Evolutionary conservation across 1,284 basidiomycete genomes (phyloP).

Genomic region (Cryptococcus neoformans): DNA sequence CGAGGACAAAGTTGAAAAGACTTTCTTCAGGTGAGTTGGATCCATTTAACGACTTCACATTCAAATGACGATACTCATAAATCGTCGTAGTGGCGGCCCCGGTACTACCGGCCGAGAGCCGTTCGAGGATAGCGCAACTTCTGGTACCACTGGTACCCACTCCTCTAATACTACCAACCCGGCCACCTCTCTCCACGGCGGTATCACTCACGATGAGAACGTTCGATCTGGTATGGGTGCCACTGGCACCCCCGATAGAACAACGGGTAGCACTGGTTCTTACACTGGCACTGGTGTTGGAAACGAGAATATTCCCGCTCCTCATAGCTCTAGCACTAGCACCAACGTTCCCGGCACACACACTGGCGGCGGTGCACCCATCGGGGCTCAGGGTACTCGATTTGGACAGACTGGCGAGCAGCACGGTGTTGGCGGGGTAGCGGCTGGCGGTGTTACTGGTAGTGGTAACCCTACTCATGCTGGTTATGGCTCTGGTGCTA

Average conservation of each 20-base stretch:
- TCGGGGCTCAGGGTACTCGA: background rate
- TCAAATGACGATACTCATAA: background rate
- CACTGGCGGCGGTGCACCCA: background rate
- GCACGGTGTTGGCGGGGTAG: background rate
- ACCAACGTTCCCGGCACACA: background rate
- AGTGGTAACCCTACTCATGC: too few species aligned
- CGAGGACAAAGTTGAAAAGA: slow-evolving; percentile 12
- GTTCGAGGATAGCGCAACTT: slow-evolving; percentile 20
- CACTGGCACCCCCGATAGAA: background rate
- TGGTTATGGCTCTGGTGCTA: background rate
- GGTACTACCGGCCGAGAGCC: slow-evolving; percentile 35
- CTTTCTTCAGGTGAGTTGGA: slow-evolving; percentile 11
- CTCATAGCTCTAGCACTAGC: background rate
- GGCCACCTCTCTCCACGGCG: too few species aligned
- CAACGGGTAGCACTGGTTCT: background rate
- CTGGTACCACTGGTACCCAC: slow-evolving; percentile 3
- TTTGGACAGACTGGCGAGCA: background rate
- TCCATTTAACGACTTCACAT: too few species aligned
- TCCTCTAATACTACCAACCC: slow-evolving; percentile 11
- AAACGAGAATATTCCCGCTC: background rate
- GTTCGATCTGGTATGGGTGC: background rate
- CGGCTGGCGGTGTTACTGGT: too few species aligned
- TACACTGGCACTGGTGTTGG: background rate
- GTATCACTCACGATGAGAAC: background rate
- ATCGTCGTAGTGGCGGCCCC: slow-evolving; percentile 17